phyloP scores from a whole-genome alignment of 257 asterid species.

The Phtheirospermum japonicum region DNA sequence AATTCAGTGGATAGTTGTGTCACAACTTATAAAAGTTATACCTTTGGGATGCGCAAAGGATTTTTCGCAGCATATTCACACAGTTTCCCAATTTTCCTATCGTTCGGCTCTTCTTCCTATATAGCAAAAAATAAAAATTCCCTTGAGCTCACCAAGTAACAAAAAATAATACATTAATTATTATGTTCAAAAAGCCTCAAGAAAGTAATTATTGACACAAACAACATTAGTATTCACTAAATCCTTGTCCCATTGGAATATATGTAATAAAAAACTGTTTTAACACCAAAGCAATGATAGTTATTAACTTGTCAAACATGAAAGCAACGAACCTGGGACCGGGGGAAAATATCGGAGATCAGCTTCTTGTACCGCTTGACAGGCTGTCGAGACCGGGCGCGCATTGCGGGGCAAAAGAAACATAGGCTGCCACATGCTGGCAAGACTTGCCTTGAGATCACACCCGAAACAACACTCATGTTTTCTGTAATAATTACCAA shows the following conservation, averaged over 20 bases:
- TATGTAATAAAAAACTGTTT: conserved; percentile 1
- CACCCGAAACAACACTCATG: conserved; percentile 81
- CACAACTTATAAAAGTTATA: conserved; percentile 31
- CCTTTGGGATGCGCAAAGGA: conserved; percentile 97
- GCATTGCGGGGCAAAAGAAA: conserved; percentile 86
- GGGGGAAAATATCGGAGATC: conserved; percentile 85
- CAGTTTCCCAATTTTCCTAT: conserved; percentile 82
- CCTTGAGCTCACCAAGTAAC: no score
- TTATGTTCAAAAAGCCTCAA: conserved; percentile 17
- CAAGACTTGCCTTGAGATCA: conserved; percentile 85
- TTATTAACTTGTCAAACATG: neutral
- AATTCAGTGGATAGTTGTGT: no score
- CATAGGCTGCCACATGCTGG: conserved; percentile 94
- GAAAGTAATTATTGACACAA: neutral
- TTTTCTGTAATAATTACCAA: conserved; percentile 7
- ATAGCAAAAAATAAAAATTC: conserved; percentile 21
- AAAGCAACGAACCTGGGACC: conserved; percentile 60
- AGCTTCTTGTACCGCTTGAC: conserved; percentile 98
- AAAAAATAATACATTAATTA: neutral
- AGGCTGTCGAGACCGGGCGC: conserved; percentile 96
- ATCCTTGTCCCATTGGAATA: neutral
- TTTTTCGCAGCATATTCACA: conserved; percentile 92
- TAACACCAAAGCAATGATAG: neutral
- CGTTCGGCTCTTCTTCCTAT: conserved; percentile 94
- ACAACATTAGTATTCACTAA: neutral